Evolutionary conservation across 116 monocot species (phyloP).

Genomic region (Cymodocea nodosa): DNA sequence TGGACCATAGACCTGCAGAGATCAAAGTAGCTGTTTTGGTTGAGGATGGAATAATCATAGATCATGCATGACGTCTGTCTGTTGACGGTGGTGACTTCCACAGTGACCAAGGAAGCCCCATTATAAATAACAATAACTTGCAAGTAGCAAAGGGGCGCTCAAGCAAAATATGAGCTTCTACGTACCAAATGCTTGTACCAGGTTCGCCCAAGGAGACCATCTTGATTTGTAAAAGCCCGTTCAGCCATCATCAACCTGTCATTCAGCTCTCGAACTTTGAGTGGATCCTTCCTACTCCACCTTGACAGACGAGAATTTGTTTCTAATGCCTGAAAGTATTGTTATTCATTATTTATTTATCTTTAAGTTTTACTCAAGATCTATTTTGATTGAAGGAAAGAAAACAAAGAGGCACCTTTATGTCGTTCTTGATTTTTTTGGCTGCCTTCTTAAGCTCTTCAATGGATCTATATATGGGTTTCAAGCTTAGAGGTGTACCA

Average conservation of each 20-base stretch:
- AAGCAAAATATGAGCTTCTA: neutral
- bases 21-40: too few species aligned
- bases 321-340: conserved; percentile 33
- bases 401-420: conserved; percentile 27
- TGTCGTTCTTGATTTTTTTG: conserved; percentile 31
- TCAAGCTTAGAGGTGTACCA: conserved; percentile 34
- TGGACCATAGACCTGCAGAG: conserved; percentile 61
- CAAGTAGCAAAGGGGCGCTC: neutral
- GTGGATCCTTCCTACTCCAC: conserved; percentile 22
- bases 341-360: neutral
- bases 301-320: conserved; percentile 13
- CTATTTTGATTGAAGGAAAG: too few species aligned
- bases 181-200: conserved; percentile 89
- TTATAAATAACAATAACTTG: too few species aligned
- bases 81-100: too few species aligned
- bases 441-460: conserved; percentile 46
- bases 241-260: conserved; percentile 84
- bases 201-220: conserved; percentile 46
- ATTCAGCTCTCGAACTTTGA: conserved; percentile 60
- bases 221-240: conserved; percentile 60
- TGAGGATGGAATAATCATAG: neutral
- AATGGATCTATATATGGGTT: conserved; percentile 54
- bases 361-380: too few species aligned
- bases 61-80: too few species aligned
- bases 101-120: too few species aligned